Evolutionary conservation across 306 rosid species (phyloP), one percentile per base, ranked within the genome.

Genomic region (Rubus idaeus): DNA sequence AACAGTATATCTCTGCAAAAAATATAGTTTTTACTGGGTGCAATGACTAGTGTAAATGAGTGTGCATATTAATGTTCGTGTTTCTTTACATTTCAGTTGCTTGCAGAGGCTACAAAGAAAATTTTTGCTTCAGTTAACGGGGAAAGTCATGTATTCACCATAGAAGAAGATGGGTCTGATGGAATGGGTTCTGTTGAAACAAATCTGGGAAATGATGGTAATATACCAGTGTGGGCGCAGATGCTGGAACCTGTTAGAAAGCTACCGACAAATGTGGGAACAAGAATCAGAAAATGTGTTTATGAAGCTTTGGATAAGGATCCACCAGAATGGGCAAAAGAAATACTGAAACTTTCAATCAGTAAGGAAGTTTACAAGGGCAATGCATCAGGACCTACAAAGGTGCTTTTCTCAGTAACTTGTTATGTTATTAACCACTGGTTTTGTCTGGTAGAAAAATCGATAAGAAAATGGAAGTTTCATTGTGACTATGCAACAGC

Each of bases 301-400:
- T 75, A 93, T 77, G 98, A 92, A 12, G 97, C 99, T 61, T 80
- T 96, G 83, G 84, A 16, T 0, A 91, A 80, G 88, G 71, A 83
- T 82, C 99, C 99, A 4, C 99, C 99, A 6, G 99, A 96, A 51
- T 96, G 99, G 99, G 99, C 97, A 1, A 92, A 69, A 84, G 84
- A 88, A 82, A 87, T 70, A 56, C 77, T 96, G 88, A 87, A 88
- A 78, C 99, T 83, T 83, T 96, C 99, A 26, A 93, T 96, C 82
- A 96, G 99, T 74, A 96, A 89, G 90, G 96, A 90, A 78, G 98
- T 96, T 76, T 96, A 96, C 82, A 96, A 96, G 87, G 98, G 99
- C 81, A 96, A 96, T 75, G 99, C 99, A 21, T 96, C 99, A 69
- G 99, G 99, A 76, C 99, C 99, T 61, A 96, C 99, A 46, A 96